A percentile compares a stretch with the other conserved stretches of the same genome.
phyloP scores from a whole-genome alignment of 2,329 filamentous ascomycete species.

The Pestalotiopsis sp. region DNA sequence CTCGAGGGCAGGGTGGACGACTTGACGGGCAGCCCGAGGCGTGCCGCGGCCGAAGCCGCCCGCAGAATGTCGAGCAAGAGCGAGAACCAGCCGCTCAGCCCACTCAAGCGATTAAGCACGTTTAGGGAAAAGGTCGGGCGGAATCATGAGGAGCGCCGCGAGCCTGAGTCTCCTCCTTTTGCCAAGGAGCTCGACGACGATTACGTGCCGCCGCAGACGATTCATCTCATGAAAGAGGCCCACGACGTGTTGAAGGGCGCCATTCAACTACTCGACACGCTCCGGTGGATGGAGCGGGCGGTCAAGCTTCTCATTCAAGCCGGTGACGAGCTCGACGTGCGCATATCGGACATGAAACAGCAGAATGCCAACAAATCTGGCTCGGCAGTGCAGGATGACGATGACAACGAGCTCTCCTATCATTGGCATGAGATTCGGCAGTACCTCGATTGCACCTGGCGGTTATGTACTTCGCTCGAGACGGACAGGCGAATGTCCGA shows the following conservation, averaged over 20 bases:
- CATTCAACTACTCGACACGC: constrained; percentile 48
- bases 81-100: constrained; percentile 21
- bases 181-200: constrained; percentile 22
- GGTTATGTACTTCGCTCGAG: constrained; percentile 47
- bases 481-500: constrained; percentile 50
- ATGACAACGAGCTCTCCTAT: constrained; percentile 33
- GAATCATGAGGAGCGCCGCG: background rate
- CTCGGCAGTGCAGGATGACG: constrained; percentile 14
- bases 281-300: constrained; percentile 50
- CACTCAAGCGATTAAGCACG: constrained; percentile 28
- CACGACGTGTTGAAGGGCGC: constrained; percentile 49
- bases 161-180: background rate
- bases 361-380: constrained; percentile 17
- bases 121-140: constrained; percentile 27
- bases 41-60: constrained; percentile 27
- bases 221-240: constrained; percentile 50
- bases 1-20: constrained; percentile 46
- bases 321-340: constrained; percentile 44
- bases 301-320: constrained; percentile 46
- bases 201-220: constrained; percentile 46
- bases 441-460: constrained; percentile 46
- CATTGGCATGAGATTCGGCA: constrained; percentile 52
- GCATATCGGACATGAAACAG: constrained; percentile 25
- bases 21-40: constrained; percentile 39
- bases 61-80: constrained; percentile 21